Evolutionary conservation across 768 basidiomycete species (phyloP).

Genomic region (Suillus placidus): DNA sequence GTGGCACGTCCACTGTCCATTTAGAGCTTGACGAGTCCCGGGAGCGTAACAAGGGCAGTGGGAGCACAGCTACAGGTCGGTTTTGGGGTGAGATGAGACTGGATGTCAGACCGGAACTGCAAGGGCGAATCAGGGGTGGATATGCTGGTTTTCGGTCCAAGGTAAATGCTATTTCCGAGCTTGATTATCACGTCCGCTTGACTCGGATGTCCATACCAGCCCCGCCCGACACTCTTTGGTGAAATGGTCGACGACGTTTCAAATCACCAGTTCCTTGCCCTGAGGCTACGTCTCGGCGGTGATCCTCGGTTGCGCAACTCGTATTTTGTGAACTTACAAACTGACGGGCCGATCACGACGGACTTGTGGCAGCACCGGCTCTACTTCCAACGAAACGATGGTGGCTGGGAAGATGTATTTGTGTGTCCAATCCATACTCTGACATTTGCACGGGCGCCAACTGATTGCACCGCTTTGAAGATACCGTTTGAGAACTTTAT

Average conservation of each 20-base stretch:
- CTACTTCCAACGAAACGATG: slow-evolving; percentile 68
- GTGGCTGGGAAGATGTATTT: slow-evolving; percentile 81
- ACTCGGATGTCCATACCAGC: slow-evolving; percentile 40
- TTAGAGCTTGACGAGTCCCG: slow-evolving; percentile 67
- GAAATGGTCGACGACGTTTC: slow-evolving; percentile 84
- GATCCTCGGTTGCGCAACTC: slow-evolving; percentile 75
- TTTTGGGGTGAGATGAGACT: slow-evolving; percentile 85
- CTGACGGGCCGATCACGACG: slow-evolving; percentile 74
- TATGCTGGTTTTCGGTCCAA: slow-evolving; percentile 92
- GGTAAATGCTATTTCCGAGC: slow-evolving; percentile 40
- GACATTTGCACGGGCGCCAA: slow-evolving; percentile 12
- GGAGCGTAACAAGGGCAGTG: slow-evolving; percentile 47
- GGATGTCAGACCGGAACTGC: slow-evolving; percentile 64
- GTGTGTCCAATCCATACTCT: slow-evolving; percentile 45
- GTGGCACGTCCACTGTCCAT: slow-evolving; percentile 78
- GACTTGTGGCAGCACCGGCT: slow-evolving; percentile 96
- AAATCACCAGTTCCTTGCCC: slow-evolving; percentile 74
- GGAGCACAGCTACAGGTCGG: slow-evolving; percentile 55
- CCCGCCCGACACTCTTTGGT: slow-evolving; percentile 84
- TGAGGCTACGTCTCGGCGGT: slow-evolving; percentile 79
- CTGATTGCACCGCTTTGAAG: slow-evolving; percentile 40
- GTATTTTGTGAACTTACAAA: slow-evolving; percentile 95
- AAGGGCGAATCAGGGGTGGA: slow-evolving; percentile 74
- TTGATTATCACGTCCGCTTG: background rate
- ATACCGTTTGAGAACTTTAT: slow-evolving; percentile 82